Conservation (phyloP, 352 stramenopile genomes). For the Globisporangium canariense region DNA sequence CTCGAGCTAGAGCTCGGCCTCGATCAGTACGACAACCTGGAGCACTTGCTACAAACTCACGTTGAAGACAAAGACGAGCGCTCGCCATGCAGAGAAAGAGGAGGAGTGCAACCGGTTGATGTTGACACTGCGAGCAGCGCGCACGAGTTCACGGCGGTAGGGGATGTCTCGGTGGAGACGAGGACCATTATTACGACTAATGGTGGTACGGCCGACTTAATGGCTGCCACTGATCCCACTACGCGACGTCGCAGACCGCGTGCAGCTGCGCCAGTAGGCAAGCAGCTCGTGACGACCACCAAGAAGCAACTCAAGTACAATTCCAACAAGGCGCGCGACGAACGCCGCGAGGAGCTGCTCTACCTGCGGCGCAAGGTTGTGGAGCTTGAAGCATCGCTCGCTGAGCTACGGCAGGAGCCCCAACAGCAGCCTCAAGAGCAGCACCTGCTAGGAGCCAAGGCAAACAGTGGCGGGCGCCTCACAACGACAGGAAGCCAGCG, state of each 20-base stretch:
- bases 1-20: conserved; percentile 5
- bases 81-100: background rate
- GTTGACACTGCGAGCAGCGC: background rate
- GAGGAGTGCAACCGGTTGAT: background rate
- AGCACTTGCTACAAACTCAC: background rate
- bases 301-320: conserved; percentile 31
- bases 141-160: background rate
- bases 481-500: background rate
- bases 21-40: conserved; percentile 1
- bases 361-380: conserved; percentile 37
- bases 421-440: too few species aligned
- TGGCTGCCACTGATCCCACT: conserved; percentile 4
- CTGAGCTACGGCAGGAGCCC: conserved; percentile 16
- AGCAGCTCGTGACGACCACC: background rate
- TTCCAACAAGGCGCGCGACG: conserved; percentile 41
- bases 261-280: background rate
- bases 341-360: conserved; percentile 34
- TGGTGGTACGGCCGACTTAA: background rate
- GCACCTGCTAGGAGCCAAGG: too few species aligned
- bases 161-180: background rate
- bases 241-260: background rate
- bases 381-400: conserved; percentile 28
- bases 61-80: background rate
- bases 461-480: background rate
- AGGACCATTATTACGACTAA: background rate